phyloP scores from a whole-genome alignment of 148 eudicot genomes.

The Amaranthus palmeri region DNA sequence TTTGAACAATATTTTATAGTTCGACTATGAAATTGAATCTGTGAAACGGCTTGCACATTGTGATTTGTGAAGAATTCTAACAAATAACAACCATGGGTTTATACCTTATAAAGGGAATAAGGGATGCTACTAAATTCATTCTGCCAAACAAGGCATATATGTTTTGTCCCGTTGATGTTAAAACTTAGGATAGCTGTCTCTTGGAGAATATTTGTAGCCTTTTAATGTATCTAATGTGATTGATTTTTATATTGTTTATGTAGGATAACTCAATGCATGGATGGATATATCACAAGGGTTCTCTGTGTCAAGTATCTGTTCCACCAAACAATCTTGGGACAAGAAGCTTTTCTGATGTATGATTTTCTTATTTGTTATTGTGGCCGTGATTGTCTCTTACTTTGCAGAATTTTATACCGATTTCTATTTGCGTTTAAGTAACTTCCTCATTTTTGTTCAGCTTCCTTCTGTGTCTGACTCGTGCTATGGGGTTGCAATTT shows the following conservation, averaged over 20 bases:
- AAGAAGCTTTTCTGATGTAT: slow-evolving; percentile 64
- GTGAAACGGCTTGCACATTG: not conserved
- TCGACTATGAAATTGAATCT: not conserved
- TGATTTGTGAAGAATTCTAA: not conserved
- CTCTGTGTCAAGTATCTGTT: slow-evolving; percentile 50
- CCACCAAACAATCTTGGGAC: slow-evolving; percentile 58
- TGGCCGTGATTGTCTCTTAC: not conserved
- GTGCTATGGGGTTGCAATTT: slow-evolving; percentile 77
- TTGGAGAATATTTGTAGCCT: slow-evolving; percentile 11
- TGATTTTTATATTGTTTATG: slow-evolving; percentile 15
- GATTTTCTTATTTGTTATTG: slow-evolving; percentile 20
- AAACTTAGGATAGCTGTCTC: slow-evolving; percentile 2
- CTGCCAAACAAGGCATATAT: not conserved
- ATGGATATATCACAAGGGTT: slow-evolving; percentile 58
- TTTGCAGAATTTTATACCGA: not conserved
- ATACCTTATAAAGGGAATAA: not conserved
- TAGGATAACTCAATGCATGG: slow-evolving; percentile 71
- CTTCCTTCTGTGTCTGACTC: slow-evolving; percentile 65
- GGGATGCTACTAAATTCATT: not conserved
- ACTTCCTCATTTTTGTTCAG: slow-evolving; percentile 35
- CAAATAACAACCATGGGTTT: not conserved
- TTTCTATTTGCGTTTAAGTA: slow-evolving; percentile 1
- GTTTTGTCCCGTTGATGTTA: not conserved
- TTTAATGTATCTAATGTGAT: not conserved
- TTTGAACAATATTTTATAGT: not conserved